These are phyloP conservation scores for Penicillium angulare DNA, from an alignment of 495 filamentous ascomycete genomes.

Conservation along the genomic window DNA sequence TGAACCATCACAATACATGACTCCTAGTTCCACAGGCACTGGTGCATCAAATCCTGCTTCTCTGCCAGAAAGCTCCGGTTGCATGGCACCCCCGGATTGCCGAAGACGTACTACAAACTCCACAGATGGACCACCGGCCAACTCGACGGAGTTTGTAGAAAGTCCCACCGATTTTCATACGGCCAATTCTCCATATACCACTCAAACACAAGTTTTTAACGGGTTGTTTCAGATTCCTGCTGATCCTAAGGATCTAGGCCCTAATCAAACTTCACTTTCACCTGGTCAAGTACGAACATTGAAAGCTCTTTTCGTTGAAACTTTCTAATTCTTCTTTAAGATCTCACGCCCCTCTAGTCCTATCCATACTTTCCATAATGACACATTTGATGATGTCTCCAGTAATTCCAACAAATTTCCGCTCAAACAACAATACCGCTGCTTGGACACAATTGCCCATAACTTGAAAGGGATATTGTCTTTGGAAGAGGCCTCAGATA, in stretches of 20 bases:
- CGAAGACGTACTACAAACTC: too few relatives aligned
- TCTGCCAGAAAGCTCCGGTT: neutral
- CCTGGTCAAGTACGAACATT: neutral
- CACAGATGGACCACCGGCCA: neutral
- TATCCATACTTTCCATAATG: neutral
- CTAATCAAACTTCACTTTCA: neutral
- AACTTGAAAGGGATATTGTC: slow-evolving; percentile 39
- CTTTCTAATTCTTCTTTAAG: neutral
- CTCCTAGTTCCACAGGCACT: slow-evolving; percentile 2
- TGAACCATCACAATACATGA: neutral
- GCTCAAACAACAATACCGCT: slow-evolving; percentile 13
- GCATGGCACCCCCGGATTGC: neutral
- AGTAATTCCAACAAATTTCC: neutral
- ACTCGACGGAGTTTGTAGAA: neutral
- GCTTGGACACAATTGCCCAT: slow-evolving; percentile 30
- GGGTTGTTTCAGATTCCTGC: neutral
- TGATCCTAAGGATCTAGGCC: too few relatives aligned
- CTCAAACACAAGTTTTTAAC: neutral
- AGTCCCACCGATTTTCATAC: neutral
- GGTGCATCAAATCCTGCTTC: slow-evolving; percentile 2
- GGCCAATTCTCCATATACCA: neutral
- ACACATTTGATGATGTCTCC: neutral
- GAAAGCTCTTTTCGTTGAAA: neutral
- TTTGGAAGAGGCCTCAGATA: slow-evolving; percentile 43
- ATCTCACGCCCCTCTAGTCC: neutral